A percentile compares a stretch with the other conserved stretches of the same genome.
Conservation (phyloP, 2,329 filamentous ascomycete species). For the Calonectria honghensis region DNA sequence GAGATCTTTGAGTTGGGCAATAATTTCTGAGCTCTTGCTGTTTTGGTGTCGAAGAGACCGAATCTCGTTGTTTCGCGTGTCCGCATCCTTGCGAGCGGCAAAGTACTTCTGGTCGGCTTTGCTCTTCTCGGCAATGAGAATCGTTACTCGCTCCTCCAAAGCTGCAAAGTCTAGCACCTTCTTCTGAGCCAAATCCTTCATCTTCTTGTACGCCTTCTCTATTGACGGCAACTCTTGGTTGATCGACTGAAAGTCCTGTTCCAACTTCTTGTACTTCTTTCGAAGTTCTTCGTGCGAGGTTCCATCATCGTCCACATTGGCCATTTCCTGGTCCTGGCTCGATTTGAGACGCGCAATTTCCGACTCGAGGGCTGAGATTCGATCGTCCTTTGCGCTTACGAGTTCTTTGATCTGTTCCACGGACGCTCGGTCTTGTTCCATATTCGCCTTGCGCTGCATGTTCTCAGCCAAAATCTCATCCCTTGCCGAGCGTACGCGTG, state of each 20-base stretch:
- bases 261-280: slow-evolving; percentile 82
- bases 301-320: slow-evolving; percentile 69
- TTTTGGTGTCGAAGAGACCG: slow-evolving; percentile 87
- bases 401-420: slow-evolving; percentile 87
- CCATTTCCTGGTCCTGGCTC: slow-evolving; percentile 67
- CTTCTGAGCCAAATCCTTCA: slow-evolving; percentile 87
- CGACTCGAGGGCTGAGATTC: slow-evolving; percentile 87
- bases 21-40: slow-evolving; percentile 93
- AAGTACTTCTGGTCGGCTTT: slow-evolving; percentile 99
- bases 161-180: slow-evolving; percentile 86
- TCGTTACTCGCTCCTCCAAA: slow-evolving; percentile 85
- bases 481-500: slow-evolving; percentile 86
- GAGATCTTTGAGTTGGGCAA: slow-evolving; percentile 92
- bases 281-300: slow-evolving; percentile 83
- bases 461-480: slow-evolving; percentile 92
- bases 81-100: slow-evolving; percentile 94
- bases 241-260: slow-evolving; percentile 88
- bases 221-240: slow-evolving; percentile 92
- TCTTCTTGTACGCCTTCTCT: slow-evolving; percentile 93
- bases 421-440: slow-evolving; percentile 84
- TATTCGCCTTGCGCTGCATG: slow-evolving; percentile 84
- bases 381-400: slow-evolving; percentile 84
- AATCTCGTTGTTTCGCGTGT: slow-evolving; percentile 88
- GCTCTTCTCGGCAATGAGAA: slow-evolving; percentile 89
- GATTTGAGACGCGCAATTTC: slow-evolving; percentile 84